Percentiles rank a stretch among this genome's conserved stretches.
phyloP scores from a whole-genome alignment of 768 basidiomycete species.

The Cubamyces sp. region DNA sequence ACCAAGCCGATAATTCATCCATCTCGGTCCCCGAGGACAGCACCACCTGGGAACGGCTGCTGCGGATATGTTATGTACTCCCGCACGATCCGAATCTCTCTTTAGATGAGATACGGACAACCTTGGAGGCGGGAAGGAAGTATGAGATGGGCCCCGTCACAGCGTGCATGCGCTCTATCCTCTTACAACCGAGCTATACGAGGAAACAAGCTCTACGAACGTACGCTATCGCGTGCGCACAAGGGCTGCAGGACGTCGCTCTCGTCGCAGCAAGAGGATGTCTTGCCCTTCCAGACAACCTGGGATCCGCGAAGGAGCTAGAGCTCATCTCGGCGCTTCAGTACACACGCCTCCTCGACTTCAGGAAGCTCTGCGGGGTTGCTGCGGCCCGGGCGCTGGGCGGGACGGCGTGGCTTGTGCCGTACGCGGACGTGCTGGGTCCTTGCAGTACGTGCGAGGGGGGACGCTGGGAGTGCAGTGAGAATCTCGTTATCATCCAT shows the following conservation, averaged over 20 bases:
- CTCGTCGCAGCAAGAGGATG: slow-evolving; percentile 5
- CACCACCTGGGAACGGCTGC: slow-evolving; percentile 14
- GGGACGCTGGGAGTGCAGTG: not conserved
- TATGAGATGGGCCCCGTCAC: slow-evolving; percentile 22
- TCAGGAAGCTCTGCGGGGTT: slow-evolving; percentile 38
- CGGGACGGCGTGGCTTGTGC: not conserved
- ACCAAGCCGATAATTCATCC: not conserved
- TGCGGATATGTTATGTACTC: slow-evolving; percentile 28
- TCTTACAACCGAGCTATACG: not conserved
- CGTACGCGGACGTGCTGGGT: not conserved
- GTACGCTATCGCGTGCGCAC: slow-evolving; percentile 16
- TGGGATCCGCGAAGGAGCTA: slow-evolving; percentile 2
- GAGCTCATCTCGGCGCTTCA: slow-evolving; percentile 11
- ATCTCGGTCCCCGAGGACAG: not conserved
- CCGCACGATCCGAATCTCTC: slow-evolving; percentile 14
- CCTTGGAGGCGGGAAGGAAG: slow-evolving; percentile 26
- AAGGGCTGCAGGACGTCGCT: slow-evolving; percentile 7
- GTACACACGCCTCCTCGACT: slow-evolving; percentile 18
- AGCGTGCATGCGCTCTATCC: not conserved
- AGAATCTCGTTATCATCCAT: too few species aligned
- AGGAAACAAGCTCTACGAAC: not conserved
- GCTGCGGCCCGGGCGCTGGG: not conserved
- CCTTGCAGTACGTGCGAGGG: not conserved
- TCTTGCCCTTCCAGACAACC: not conserved
- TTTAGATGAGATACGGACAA: slow-evolving; percentile 17